A percentile compares a stretch with the other conserved stretches of the same genome.
These are phyloP conservation scores for Rugosomyces carneus DNA, from an alignment of 1,284 basidiomycete genomes.

Conservation along the genomic window DNA sequence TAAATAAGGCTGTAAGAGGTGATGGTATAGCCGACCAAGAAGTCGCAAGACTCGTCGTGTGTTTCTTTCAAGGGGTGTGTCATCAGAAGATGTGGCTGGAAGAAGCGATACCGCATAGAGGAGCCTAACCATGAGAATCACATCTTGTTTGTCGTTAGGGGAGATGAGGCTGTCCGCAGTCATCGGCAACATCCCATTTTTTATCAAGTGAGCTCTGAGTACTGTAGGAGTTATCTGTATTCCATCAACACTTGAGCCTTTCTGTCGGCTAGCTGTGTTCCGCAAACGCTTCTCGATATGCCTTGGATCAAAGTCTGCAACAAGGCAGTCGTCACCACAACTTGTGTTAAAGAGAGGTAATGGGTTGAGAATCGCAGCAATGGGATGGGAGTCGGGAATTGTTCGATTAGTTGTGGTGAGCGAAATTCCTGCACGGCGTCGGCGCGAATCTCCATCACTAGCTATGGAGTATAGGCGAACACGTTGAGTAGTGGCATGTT, in stretches of 20 bases:
- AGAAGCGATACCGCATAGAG: background rate
- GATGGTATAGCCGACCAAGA: slow-evolving; percentile 15
- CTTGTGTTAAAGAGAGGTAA: slow-evolving; percentile 23
- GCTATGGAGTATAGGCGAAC: no score
- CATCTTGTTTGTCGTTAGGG: slow-evolving; percentile 29
- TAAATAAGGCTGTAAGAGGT: slow-evolving; percentile 21
- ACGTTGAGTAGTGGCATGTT: no score
- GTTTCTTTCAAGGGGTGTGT: background rate
- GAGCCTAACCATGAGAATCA: slow-evolving; percentile 20
- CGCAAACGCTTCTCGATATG: slow-evolving; percentile 28
- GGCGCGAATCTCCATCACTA: no score
- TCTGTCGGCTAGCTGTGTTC: slow-evolving; percentile 22
- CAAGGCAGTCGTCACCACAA: slow-evolving; percentile 29
- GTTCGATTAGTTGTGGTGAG: no score
- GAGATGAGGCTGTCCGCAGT: slow-evolving; percentile 20
- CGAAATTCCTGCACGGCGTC: no score
- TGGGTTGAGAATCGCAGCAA: slow-evolving; percentile 11
- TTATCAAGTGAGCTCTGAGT: slow-evolving; percentile 14
- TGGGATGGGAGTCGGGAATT: background rate
- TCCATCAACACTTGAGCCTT: no score
- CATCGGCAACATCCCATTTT: slow-evolving; percentile 4
- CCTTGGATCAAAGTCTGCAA: slow-evolving; percentile 27
- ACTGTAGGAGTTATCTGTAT: no score
- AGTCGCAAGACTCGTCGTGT: slow-evolving; percentile 3
- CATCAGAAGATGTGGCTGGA: slow-evolving; percentile 1